Base-by-base conservation (phyloP, 495 filamentous ascomycete genomes). In the Aspergillus sclerotiicarbonarius region DNA sequence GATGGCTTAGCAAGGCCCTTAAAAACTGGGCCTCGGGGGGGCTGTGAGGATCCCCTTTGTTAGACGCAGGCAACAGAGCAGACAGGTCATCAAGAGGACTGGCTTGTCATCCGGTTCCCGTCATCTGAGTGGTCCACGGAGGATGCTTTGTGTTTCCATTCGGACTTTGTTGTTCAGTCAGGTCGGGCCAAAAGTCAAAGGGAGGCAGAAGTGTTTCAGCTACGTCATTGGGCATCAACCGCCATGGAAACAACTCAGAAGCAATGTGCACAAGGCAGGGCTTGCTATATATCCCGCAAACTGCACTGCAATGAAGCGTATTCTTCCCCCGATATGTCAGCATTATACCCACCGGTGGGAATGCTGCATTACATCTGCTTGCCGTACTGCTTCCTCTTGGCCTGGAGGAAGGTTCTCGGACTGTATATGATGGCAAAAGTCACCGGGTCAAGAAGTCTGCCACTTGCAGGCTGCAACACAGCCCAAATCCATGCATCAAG, bases 211-310 rank as follows among this genome's bases (percentile, higher is more conserved):
- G 48, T 57, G 49, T 61, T 48, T 57, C 56, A 25, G 58, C 57
- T 66, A 61, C 64, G 56, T 63, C 60, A 63, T 66, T 61, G 60
- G 64, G 64, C 64, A 66, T 52, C 57, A 63, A 66, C 45, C 52
- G 29, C 50, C 21, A 32, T 33, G 33, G 19, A 59, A 21, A 31
- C 32, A 57, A 54, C 44, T 45, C 39, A 61, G 33, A 37, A 15
- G 33, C 51, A 60, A 58, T 30, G 54, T 51, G 62, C 37, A 32
- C 41, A 50, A 56, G 58, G 53, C 52, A 19, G 46, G 56, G 19
- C 58, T 45, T 33, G 33, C 49, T 43, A 53, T 51, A 20, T 9
- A 32, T 51, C 35, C 51, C 56, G 25, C 37, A 48, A 29, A 19
- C 30, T 58, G 10, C 20, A 13, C 35, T 31, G 39, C 21, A 19